These are phyloP conservation scores for Conringia planisiliqua DNA, from an alignment of 345 rosid species.

Conservation along the genomic window DNA sequence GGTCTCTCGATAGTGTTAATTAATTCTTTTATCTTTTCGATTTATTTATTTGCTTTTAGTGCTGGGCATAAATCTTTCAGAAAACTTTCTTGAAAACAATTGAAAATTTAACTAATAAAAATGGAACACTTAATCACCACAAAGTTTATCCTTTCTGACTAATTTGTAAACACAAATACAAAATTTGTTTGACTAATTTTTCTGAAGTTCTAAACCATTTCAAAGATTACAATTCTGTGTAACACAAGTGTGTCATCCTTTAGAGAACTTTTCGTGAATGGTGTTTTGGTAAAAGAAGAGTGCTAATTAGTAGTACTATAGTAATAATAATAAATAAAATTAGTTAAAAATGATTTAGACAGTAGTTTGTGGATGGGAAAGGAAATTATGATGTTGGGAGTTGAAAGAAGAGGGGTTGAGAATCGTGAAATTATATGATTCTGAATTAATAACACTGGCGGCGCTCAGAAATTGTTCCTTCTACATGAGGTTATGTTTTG, in stretches of 20 bases:
- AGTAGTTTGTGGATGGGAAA: conserved; percentile 12
- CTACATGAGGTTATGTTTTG: conserved; percentile 37
- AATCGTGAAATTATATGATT: conserved; percentile 30
- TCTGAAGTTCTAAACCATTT: not conserved
- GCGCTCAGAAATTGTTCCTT: conserved; percentile 42
- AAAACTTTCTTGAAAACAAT: not conserved
- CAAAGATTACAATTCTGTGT: not conserved
- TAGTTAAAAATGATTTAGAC: not conserved
- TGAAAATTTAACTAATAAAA: not conserved
- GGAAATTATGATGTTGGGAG: conserved; percentile 18
- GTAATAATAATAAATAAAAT: not conserved
- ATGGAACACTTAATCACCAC: not conserved
- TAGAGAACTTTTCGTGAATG: not conserved
- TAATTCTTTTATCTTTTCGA: not conserved
- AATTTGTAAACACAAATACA: not conserved
- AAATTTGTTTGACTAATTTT: not conserved
- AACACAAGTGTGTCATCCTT: not conserved
- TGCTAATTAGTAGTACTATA: not conserved
- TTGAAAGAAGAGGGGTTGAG: conserved; percentile 13
- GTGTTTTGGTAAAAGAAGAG: not conserved
- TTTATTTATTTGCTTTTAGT: conserved; percentile 4
- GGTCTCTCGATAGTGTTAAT: not conserved
- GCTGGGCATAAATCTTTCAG: not conserved
- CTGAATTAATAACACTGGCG: conserved; percentile 31
- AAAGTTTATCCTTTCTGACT: not conserved